Evolutionary conservation across 208 protist genomes (phyloP), one percentile per base, ranked within the genome.

Genomic region (Trypanosoma melophagium): DNA sequence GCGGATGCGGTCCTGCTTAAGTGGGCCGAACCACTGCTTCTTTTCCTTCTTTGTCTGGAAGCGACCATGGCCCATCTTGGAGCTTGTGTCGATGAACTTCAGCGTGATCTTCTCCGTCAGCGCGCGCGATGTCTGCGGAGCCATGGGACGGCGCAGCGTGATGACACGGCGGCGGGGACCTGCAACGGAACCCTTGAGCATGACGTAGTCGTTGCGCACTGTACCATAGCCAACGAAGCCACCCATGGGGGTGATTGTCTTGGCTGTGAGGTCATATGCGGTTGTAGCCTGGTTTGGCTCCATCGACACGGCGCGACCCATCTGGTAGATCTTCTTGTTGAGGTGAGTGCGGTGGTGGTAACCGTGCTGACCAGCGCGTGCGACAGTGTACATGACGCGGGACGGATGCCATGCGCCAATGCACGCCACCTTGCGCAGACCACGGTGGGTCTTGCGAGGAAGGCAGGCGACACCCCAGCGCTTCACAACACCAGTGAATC

Each of bases 291-390:
- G 86, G 60, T 85, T 82, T 50, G 81, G 77, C 69, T 84, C 79
- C 74, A 89, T 83, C 41, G 77, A 72, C 41, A 84, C 79, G 64
- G 87, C 87, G 76, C 86, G 91, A 74, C 97, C 98, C 61, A 99
- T 89, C 69, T 95, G 84, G 97, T 99, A 99, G 86, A 99, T 98
- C 94, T 99, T 99, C 97, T 99, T 99, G 98, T 99, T 99, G 50
- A 97, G 71, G 81, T 99, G 97, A 41, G 98, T 99, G 69, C 99
- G 88, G 94, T 99, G 98, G 80, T 98, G 94, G 96, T 96, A 99
- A 75, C 99, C 99, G 54, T 92, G 75, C 95, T 99, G 98, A 98
- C 99, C 99, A 70, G 98, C 98, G 84, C 99, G 96, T 51, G 99
- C 92, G 35, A 99, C 98, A 24, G 97, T 93, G 83, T 84, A 99